Percentiles rank a stretch among this genome's conserved stretches.
Evolutionary conservation across 768 basidiomycete species (phyloP).

Genomic region (Psilocybe cubensis): DNA sequence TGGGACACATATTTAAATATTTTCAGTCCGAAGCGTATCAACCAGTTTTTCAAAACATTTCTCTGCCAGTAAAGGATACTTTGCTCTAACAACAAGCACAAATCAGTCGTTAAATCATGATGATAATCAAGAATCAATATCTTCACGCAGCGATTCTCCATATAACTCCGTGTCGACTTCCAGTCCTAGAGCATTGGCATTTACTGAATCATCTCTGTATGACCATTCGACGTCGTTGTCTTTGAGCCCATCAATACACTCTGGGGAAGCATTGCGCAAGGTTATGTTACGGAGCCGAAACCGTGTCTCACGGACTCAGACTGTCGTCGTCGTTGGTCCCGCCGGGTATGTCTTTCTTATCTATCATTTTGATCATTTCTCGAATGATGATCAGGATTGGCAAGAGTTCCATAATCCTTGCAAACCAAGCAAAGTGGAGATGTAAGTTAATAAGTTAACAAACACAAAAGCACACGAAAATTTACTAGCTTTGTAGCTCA

Average conservation of each 20-base stretch:
- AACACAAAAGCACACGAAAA: not conserved
- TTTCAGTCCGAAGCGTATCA: conserved; percentile 49
- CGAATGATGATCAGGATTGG: conserved; percentile 47
- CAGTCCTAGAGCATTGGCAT: conserved; percentile 23
- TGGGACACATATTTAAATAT: not conserved
- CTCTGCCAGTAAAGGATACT: conserved; percentile 44
- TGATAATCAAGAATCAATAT: conserved; percentile 46
- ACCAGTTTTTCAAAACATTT: conserved; percentile 64
- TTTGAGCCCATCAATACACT: conserved; percentile 36
- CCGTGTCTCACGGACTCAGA: conserved; percentile 55
- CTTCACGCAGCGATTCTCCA: conserved; percentile 46
- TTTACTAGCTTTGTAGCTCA: conserved; percentile 42
- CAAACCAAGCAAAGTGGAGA: conserved; percentile 75
- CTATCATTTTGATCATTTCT: not conserved
- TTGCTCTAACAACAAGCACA: conserved; percentile 36
- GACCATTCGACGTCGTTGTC: conserved; percentile 30
- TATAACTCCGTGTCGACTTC: conserved; percentile 22
- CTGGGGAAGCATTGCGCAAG: conserved; percentile 48
- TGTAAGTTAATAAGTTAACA: conserved; percentile 35
- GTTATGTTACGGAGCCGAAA: conserved; percentile 45
- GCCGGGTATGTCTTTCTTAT: conserved; percentile 50
- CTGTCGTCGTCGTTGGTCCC: conserved; percentile 64
- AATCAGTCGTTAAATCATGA: conserved; percentile 36
- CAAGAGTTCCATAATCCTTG: conserved; percentile 74
- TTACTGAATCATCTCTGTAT: conserved; percentile 23